Base-by-base conservation (phyloP, 495 filamentous ascomycete genomes). In the Penicillium fimorum region DNA sequence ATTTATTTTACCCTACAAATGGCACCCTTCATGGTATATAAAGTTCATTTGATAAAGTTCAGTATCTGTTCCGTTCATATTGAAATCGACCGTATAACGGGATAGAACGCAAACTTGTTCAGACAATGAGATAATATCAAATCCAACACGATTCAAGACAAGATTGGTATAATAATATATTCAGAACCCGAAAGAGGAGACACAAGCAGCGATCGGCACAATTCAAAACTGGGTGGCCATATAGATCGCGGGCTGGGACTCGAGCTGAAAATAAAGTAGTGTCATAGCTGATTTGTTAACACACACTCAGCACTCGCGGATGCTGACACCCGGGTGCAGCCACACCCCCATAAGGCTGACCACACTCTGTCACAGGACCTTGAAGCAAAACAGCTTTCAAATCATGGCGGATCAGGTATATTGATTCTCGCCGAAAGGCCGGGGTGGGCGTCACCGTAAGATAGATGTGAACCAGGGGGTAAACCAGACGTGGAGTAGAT, bases 331-430 rank as follows among this genome's bases (percentile, higher is more conserved):
- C n/a, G 20, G 12, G 15, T 20, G 13, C 7, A 18, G 35, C n/a
- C 22, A 22, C 2, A 13, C 22, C 25, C 37, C 35, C 27, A 15
- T 7, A 29, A n/a, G 22, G 37, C 9, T 11, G 37, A 41, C 15
- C 30, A 10, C n/a, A 11, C 46, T 29, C 8, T 17, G 17, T 20
- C 13, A 13, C 7, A 2, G 35, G 24, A 20, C 15, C 15, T 22
- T 33, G 18, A 37, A 47, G 52, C 27, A 15, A 46, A 12, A 38
- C 9, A 35, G 22, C 42, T 54, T 54, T 54, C 32, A 13, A 22
- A 20, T 22, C 15, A 32, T 41, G 38, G 38, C 27, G n/a, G 38
- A 43, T 30, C n/a, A 29, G n/a, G 6, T 15, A 17, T 32, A 17
- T 32, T 32, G 43, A 20, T 38, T 38, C 30, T 27, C 15, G 52